A percentile compares a stretch with the other conserved stretches of the same genome.
phyloP scores from a whole-genome alignment of 768 basidiomycete species.

The Hemileccinum impolitum region DNA sequence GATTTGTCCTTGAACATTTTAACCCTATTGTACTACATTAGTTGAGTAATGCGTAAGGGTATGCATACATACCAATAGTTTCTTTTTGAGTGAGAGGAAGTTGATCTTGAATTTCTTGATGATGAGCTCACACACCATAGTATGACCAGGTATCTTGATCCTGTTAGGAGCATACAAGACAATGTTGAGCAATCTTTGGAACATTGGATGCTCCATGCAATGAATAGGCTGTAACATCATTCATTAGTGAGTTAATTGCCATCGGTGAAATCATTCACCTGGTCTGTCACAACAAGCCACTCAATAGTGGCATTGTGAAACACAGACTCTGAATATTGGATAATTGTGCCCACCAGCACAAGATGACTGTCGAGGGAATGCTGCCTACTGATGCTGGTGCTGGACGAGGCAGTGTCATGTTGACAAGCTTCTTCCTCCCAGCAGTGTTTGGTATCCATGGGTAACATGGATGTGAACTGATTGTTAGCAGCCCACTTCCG shows the following conservation, averaged over 20 bases:
- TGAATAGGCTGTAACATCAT: slow-evolving; percentile 4
- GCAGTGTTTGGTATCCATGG: background rate
- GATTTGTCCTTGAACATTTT: background rate
- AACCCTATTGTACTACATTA: background rate
- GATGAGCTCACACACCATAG: background rate
- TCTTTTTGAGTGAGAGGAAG: background rate
- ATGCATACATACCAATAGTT: background rate
- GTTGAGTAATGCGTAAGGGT: too few species aligned
- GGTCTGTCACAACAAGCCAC: slow-evolving; percentile 1
- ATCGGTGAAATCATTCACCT: background rate
- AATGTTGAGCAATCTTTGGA: slow-evolving; percentile 3
- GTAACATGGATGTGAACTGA: background rate
- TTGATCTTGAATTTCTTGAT: slow-evolving; percentile 9
- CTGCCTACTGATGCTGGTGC: background rate
- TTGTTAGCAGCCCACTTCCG: slow-evolving; percentile 2
- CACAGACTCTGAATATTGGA: too few species aligned
- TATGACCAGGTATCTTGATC: background rate
- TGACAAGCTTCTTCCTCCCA: background rate
- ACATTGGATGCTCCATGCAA: background rate
- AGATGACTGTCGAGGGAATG: background rate
- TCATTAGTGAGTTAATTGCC: background rate
- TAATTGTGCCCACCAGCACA: background rate
- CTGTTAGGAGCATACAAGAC: background rate
- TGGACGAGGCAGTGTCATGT: background rate
- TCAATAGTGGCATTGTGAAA: background rate